Conservation (phyloP, 768 basidiomycete genomes). For the Termitomyces sp. region DNA sequence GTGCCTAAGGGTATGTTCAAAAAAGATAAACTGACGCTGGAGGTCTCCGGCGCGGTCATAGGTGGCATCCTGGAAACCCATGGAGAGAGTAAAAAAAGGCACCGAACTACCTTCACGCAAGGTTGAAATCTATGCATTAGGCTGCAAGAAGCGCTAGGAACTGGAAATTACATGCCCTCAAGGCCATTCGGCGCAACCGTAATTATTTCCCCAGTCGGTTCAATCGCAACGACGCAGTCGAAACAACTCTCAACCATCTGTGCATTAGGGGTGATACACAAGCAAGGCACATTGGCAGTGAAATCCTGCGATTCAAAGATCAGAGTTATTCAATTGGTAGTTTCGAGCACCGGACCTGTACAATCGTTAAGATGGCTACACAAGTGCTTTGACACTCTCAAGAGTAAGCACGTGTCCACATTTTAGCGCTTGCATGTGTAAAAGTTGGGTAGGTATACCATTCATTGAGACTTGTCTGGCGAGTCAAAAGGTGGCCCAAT, state of each 20-base stretch:
- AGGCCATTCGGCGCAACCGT: conserved; percentile 19
- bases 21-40: not conserved
- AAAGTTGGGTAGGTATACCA: not conserved
- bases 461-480: not conserved
- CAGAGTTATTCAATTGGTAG: not conserved
- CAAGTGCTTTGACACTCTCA: conserved; percentile 8
- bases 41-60: not conserved
- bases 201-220: conserved; percentile 8
- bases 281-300: conserved; percentile 20
- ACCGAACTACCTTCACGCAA: not conserved
- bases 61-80: not conserved
- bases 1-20: not conserved
- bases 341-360: not conserved
- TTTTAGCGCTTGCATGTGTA: not conserved
- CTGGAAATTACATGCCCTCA: conserved; percentile 17
- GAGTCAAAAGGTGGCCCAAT: not conserved
- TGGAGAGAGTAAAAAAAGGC: not conserved
- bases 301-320: conserved; percentile 17
- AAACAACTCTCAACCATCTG: conserved; percentile 25
- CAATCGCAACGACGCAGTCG: conserved; percentile 25
- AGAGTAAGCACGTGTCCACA: conserved; percentile 13
- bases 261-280: conserved; percentile 20
- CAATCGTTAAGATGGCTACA: not conserved
- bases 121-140: not conserved
- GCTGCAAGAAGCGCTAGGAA: not conserved